These are phyloP conservation scores for Magnolia changhungtana DNA, from an alignment of 164 flowering plant species.

Conservation along the genomic window DNA sequence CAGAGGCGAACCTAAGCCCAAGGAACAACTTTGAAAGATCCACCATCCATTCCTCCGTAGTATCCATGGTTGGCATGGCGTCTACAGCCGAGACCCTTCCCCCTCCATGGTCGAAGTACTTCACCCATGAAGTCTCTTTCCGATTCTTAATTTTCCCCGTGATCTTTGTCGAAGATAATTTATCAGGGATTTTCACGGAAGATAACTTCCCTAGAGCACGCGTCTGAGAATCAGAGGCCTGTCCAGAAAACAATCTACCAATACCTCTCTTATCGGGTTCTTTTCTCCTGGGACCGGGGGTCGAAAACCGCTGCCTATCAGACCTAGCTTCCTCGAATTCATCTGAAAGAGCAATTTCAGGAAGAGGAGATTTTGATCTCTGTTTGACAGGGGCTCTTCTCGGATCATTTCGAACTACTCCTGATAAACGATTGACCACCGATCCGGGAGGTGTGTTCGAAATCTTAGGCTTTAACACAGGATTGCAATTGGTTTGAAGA, in stretches of 20 bases:
- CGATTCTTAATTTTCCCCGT: constrained; percentile 33
- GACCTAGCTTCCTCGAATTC: constrained; percentile 71
- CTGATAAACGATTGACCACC: constrained; percentile 5
- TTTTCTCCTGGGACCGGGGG: constrained; percentile 55
- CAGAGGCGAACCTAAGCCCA: constrained; percentile 74
- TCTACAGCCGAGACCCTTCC: constrained; percentile 62
- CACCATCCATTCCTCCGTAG: constrained; percentile 55
- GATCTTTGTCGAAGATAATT: constrained; percentile 37
- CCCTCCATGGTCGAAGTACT: constrained; percentile 70
- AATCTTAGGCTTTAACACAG: constrained; percentile 25
- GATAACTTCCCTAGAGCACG: constrained; percentile 37
- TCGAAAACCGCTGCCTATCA: constrained; percentile 55
- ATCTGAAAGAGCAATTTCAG: constrained; percentile 45
- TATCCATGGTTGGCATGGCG: constrained; percentile 36
- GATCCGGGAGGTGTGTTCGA: constrained; percentile 26
- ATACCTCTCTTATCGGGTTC: constrained; percentile 35
- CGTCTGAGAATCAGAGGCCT: constrained; percentile 18
- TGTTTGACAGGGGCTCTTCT: constrained; percentile 26
- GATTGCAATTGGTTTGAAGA: constrained; percentile 18
- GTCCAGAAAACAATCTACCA: constrained; percentile 29
- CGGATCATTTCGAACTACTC: neutral
- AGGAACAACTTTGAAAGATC: constrained; percentile 72
- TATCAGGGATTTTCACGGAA: constrained; percentile 36
- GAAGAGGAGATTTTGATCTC: constrained; percentile 65
- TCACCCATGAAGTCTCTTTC: constrained; percentile 68